Conservation (phyloP, 2,329 filamentous ascomycete genomes). For the Colletotrichum lindemuthianum region DNA sequence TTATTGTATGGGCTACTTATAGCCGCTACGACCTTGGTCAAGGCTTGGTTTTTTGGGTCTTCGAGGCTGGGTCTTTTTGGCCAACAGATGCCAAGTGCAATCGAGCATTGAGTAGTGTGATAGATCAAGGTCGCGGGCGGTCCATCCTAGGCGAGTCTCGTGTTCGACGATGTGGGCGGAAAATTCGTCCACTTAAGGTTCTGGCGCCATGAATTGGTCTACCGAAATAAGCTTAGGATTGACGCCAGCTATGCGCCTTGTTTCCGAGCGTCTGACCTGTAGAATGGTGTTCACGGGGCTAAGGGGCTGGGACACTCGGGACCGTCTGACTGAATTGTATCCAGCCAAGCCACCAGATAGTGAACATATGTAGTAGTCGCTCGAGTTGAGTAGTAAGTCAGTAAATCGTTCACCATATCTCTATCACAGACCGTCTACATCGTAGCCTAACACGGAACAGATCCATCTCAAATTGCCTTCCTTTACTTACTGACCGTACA, state of each 20-base stretch:
- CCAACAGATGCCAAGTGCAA: constrained; percentile 17
- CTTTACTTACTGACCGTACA: not conserved
- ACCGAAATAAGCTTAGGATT: not conserved
- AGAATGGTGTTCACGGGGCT: constrained; percentile 3
- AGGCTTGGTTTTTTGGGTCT: constrained; percentile 12
- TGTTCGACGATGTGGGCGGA: not conserved
- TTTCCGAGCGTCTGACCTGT: not conserved
- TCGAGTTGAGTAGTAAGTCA: too few relatives aligned
- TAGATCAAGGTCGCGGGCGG: not conserved
- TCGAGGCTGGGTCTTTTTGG: too few relatives aligned
- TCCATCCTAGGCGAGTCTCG: not conserved
- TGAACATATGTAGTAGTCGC: constrained; percentile 1
- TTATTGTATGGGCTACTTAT: not conserved
- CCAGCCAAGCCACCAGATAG: not conserved
- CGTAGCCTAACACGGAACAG: not conserved
- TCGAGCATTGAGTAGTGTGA: constrained; percentile 16
- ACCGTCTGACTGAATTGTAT: constrained; percentile 13
- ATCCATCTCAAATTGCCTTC: constrained; percentile 2
- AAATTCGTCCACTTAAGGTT: not conserved
- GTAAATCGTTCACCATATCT: not conserved
- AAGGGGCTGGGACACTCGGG: constrained; percentile 20
- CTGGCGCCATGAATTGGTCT: not conserved
- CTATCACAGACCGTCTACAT: not conserved
- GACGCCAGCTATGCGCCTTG: constrained; percentile 4
- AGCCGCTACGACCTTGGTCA: not conserved